These are phyloP conservation scores for Trametes coccinea DNA, from an alignment of 768 basidiomycete genomes.

Conservation along the genomic window DNA sequence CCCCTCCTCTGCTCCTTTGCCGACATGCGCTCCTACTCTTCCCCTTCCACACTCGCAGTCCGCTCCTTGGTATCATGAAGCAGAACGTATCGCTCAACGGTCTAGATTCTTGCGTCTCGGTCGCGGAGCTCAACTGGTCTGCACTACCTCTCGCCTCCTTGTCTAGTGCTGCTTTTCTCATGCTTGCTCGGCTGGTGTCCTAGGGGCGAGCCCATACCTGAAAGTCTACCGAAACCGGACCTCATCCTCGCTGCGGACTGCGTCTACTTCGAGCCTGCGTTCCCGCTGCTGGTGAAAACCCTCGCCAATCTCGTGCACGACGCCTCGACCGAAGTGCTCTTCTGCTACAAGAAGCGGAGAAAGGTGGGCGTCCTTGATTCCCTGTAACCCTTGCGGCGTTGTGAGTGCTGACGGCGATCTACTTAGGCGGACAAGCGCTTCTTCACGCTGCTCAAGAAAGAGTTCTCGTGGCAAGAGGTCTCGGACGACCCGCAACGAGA, in stretches of 20 bases:
- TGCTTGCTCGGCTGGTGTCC: conserved; percentile 4
- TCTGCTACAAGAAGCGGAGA: conserved; percentile 93
- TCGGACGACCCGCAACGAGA: conserved; percentile 60
- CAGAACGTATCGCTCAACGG: conserved; percentile 70
- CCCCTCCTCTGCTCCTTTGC: background rate
- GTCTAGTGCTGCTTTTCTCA: background rate
- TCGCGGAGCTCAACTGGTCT: conserved; percentile 83
- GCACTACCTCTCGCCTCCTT: conserved; percentile 27
- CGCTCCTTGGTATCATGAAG: conserved; percentile 76
- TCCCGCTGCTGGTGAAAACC: conserved; percentile 82
- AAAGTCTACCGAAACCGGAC: conserved; percentile 46
- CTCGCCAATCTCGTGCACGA: conserved; percentile 58
- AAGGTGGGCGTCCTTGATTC: conserved; percentile 56
- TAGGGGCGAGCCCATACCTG: conserved; percentile 68
- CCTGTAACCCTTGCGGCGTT: background rate
- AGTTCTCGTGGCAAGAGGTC: conserved; percentile 73
- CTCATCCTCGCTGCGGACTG: conserved; percentile 90
- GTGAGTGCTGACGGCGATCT: background rate
- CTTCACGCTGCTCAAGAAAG: conserved; percentile 75
- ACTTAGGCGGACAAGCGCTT: conserved; percentile 84
- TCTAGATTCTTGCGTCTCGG: conserved; percentile 51
- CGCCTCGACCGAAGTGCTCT: conserved; percentile 65
- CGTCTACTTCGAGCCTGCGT: conserved; percentile 93
- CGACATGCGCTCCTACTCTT: background rate
- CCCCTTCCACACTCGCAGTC: conserved; percentile 42